Evolutionary conservation across 2,329 filamentous ascomycete genomes (phyloP).

Genomic region (Phyllosticta citribraziliensis): DNA sequence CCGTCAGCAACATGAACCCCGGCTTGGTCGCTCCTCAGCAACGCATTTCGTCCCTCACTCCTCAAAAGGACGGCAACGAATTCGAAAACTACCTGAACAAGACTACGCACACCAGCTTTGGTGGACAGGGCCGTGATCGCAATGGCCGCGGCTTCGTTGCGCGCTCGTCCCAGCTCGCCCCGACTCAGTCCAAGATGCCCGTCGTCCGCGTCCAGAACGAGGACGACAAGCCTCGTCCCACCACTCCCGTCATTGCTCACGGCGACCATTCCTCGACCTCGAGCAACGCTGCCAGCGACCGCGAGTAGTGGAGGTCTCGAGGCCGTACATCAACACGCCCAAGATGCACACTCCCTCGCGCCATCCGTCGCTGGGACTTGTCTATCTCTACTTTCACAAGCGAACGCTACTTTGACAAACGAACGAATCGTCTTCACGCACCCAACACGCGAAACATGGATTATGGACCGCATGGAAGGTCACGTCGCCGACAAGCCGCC

Average conservation of each 20-base stretch:
- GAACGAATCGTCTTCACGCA: background rate
- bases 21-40: slow-evolving; percentile 20
- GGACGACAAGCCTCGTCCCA: slow-evolving; percentile 7
- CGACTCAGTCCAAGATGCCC: slow-evolving; percentile 4
- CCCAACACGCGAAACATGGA: background rate
- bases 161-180: slow-evolving; percentile 5
- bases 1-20: slow-evolving; percentile 12
- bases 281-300: slow-evolving; percentile 10
- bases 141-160: slow-evolving; percentile 8
- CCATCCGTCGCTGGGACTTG: background rate
- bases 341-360: slow-evolving; percentile 1
- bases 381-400: background rate
- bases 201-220: slow-evolving; percentile 1
- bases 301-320: slow-evolving; percentile 3
- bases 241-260: slow-evolving; percentile 10
- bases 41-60: slow-evolving; percentile 23
- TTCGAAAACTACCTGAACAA: slow-evolving; percentile 27
- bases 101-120: slow-evolving; percentile 1
- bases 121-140: slow-evolving; percentile 1
- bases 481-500: slow-evolving; percentile 8
- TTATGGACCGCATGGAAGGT: slow-evolving; percentile 3
- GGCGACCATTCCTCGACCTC: slow-evolving; percentile 10
- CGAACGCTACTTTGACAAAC: background rate
- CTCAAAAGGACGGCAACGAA: slow-evolving; percentile 25
- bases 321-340: slow-evolving; percentile 5